phyloP scores from a whole-genome alignment of 2,329 filamentous ascomycete genomes.

The Ophiocordyceps unilateralis region DNA sequence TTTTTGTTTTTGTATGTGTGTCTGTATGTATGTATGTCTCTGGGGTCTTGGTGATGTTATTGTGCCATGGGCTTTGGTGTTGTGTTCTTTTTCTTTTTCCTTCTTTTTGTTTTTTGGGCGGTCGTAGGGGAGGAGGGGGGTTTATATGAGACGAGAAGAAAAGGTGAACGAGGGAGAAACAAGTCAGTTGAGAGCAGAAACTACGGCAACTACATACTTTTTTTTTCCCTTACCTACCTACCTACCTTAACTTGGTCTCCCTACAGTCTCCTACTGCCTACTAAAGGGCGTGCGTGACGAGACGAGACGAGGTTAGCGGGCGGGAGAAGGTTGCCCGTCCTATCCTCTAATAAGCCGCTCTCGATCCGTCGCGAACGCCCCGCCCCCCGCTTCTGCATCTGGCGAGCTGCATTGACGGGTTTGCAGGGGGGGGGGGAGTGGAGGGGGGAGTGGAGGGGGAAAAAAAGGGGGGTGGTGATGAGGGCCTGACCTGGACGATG shows the following conservation, averaged over 20 bases:
- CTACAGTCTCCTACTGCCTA: too few species aligned
- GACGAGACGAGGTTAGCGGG: neutral
- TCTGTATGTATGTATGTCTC: neutral
- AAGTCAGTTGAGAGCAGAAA: too few species aligned
- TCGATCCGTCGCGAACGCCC: conserved; percentile 1
- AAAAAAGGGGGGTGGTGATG: neutral
- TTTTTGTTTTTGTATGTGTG: neutral
- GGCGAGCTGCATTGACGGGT: conserved; percentile 1
- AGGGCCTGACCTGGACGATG: too few species aligned
- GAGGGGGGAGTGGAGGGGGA: neutral
- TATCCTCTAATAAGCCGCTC: neutral
- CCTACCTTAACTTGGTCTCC: too few species aligned
- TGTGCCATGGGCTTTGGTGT: neutral
- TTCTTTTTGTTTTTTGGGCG: too few species aligned
- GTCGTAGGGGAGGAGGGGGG: too few species aligned
- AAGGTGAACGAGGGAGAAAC: too few species aligned
- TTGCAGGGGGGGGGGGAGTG: neutral
- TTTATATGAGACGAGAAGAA: too few species aligned
- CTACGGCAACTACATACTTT: neutral
- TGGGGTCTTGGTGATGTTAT: neutral
- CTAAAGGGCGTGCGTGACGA: neutral
- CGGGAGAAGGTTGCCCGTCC: neutral
- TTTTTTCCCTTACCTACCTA: neutral
- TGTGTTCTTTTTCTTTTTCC: too few species aligned
- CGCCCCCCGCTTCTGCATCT: conserved; percentile 1